A percentile compares a stretch with the other conserved stretches of the same genome.
Conservation (phyloP, 2,329 filamentous ascomycete genomes). For the Oidium heveae region DNA sequence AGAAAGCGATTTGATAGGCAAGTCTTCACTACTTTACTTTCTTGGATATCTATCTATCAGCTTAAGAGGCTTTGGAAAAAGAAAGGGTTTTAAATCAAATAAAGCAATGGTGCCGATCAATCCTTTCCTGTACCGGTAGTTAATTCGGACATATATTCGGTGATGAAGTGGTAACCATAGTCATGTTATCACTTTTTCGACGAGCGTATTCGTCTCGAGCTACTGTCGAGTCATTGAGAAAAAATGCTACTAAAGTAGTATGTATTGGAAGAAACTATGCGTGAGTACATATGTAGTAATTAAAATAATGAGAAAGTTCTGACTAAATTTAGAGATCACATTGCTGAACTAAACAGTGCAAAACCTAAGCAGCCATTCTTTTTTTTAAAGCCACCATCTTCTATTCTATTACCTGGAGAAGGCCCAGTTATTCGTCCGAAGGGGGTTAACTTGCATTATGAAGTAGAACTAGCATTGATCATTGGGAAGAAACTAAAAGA, state of each 20-base stretch:
- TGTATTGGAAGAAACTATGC: constrained; percentile 95
- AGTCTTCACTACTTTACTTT: no score
- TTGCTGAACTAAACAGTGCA: constrained; percentile 69
- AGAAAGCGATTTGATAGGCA: no score
- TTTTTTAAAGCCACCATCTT: constrained; percentile 85
- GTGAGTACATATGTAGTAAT: constrained; percentile 23
- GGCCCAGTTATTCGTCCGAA: constrained; percentile 62
- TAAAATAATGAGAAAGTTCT: background rate
- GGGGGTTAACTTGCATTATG: constrained; percentile 74
- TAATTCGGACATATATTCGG: background rate
- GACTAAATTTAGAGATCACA: constrained; percentile 43
- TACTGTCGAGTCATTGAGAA: constrained; percentile 21
- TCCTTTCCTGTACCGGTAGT: background rate
- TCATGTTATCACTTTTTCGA: constrained; percentile 12
- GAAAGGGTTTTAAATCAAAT: no score
- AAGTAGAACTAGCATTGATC: constrained; percentile 78
- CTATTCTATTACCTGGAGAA: constrained; percentile 53
- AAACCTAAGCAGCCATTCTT: constrained; percentile 92
- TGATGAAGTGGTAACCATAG: background rate
- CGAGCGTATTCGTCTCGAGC: constrained; percentile 11
- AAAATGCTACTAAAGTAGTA: constrained; percentile 28
- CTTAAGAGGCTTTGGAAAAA: no score
- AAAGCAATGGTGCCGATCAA: background rate
- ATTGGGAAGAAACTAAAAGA: constrained; percentile 64
- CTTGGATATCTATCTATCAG: no score